These are phyloP conservation scores for Bipolaris sorokiniana DNA, from an alignment of 2,329 filamentous ascomycete genomes.

Conservation along the genomic window DNA sequence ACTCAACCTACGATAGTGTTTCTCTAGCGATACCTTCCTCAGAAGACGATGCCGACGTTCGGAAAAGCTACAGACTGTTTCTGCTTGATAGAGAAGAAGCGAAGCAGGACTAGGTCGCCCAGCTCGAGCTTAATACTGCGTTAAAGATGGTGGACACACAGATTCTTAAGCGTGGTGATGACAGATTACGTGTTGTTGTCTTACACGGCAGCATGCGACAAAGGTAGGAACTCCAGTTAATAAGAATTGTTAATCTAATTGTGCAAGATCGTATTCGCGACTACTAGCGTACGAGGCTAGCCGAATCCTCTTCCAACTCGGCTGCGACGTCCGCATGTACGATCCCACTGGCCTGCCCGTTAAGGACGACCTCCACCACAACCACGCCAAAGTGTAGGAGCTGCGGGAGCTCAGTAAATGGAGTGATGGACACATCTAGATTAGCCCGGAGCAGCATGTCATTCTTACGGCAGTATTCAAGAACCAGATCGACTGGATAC, in stretches of 20 bases:
- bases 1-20: slow-evolving; percentile 18
- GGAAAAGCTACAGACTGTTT: slow-evolving; percentile 64
- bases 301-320: slow-evolving; percentile 67
- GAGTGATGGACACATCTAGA: slow-evolving; percentile 72
- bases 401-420: slow-evolving; percentile 65
- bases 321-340: slow-evolving; percentile 70
- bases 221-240: slow-evolving; percentile 37
- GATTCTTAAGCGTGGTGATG: slow-evolving; percentile 44
- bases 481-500: slow-evolving; percentile 74
- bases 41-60: slow-evolving; percentile 57
- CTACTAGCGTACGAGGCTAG: slow-evolving; percentile 66
- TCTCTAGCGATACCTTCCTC: slow-evolving; percentile 53
- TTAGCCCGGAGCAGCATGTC: slow-evolving; percentile 70
- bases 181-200: slow-evolving; percentile 63
- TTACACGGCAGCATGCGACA: slow-evolving; percentile 65
- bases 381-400: slow-evolving; percentile 67
- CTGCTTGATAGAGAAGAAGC: slow-evolving; percentile 51
- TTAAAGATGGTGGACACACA: slow-evolving; percentile 59
- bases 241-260: not conserved
- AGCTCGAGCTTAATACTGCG: slow-evolving; percentile 62
- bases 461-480: slow-evolving; percentile 71
- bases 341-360: slow-evolving; percentile 64
- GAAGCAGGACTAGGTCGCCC: slow-evolving; percentile 61
- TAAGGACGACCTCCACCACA: slow-evolving; percentile 66
- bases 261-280: slow-evolving; percentile 67